phyloP scores from a whole-genome alignment of 305 asterid species.

The Fraxinus ornus region DNA sequence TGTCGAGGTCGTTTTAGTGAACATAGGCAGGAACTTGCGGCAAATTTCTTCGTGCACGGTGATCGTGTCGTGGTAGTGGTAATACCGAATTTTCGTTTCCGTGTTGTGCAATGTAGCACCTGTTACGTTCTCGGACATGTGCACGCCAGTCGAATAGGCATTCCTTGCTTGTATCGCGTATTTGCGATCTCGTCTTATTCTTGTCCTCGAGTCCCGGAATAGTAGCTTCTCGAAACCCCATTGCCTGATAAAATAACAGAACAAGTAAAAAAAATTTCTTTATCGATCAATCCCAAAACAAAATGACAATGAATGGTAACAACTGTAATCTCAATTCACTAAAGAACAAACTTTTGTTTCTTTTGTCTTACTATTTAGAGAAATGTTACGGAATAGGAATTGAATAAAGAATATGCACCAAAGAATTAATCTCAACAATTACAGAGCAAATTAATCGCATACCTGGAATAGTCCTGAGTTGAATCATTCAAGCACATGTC shows the following conservation, averaged over 20 bases:
- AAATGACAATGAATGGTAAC: too few relatives aligned
- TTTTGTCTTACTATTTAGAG: background rate
- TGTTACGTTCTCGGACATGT: slow-evolving; percentile 66
- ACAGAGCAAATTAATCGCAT: background rate
- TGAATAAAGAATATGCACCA: background rate
- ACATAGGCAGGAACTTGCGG: slow-evolving; percentile 45
- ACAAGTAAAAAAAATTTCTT: background rate
- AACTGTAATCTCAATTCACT: too few relatives aligned
- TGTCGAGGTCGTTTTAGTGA: slow-evolving; percentile 44
- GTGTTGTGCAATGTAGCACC: slow-evolving; percentile 61
- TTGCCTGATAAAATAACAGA: slow-evolving; percentile 34
- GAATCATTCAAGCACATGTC: slow-evolving; percentile 52
- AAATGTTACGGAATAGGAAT: background rate
- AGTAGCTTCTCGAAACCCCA: slow-evolving; percentile 72
- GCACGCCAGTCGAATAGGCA: slow-evolving; percentile 66
- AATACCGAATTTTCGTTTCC: slow-evolving; percentile 55
- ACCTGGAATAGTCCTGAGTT: slow-evolving; percentile 49
- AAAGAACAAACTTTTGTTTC: background rate
- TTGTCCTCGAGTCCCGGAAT: slow-evolving; percentile 48
- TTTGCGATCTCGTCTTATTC: slow-evolving; percentile 61
- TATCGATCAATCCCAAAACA: background rate
- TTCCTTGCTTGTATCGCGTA: slow-evolving; percentile 64
- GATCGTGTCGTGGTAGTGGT: slow-evolving; percentile 72
- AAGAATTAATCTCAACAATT: background rate
- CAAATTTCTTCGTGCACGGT: slow-evolving; percentile 61